phyloP scores from a whole-genome alignment of 768 basidiomycete species.

The Pleurotus citrinopileatus region DNA sequence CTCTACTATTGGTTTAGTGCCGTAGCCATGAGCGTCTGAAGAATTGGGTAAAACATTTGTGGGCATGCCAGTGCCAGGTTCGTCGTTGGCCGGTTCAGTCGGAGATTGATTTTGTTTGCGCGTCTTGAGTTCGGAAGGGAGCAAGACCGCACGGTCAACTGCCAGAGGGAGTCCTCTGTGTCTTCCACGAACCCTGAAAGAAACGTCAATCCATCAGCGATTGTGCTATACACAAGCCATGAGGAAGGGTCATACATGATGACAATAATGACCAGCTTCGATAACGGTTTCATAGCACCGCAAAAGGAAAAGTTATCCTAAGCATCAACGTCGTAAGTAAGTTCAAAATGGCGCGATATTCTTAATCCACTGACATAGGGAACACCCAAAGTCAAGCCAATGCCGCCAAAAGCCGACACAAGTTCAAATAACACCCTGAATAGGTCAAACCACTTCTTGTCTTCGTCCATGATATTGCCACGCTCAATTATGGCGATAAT shows the following conservation, averaged over 20 bases:
- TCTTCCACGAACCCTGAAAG: slow-evolving; percentile 63
- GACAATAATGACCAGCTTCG: slow-evolving; percentile 67
- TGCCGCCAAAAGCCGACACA: slow-evolving; percentile 64
- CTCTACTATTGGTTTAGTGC: too few species aligned
- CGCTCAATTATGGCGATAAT: slow-evolving; percentile 71
- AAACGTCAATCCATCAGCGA: too few species aligned
- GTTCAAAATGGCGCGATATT: neutral
- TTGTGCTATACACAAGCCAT: too few species aligned
- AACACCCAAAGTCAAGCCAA: slow-evolving; percentile 69
- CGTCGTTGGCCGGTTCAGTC: too few species aligned
- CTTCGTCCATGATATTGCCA: slow-evolving; percentile 49
- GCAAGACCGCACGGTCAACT: slow-evolving; percentile 54
- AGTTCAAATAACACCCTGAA: slow-evolving; percentile 61
- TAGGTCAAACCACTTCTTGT: slow-evolving; percentile 61
- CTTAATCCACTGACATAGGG: slow-evolving; percentile 31
- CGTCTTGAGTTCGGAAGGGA: slow-evolving; percentile 32
- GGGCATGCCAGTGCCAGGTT: too few species aligned
- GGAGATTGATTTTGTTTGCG: slow-evolving; percentile 6
- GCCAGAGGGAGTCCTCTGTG: slow-evolving; percentile 72
- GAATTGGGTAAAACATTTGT: too few species aligned
- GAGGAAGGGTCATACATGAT: slow-evolving; percentile 61
- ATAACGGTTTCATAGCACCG: slow-evolving; percentile 60
- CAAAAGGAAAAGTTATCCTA: slow-evolving; percentile 61
- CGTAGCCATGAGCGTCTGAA: too few species aligned
- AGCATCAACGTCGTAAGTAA: neutral